Evolutionary conservation across 2,329 filamentous ascomycete genomes (phyloP), one percentile per base, ranked within the genome.

Genomic region (Colletotrichum orchidophilum): DNA sequence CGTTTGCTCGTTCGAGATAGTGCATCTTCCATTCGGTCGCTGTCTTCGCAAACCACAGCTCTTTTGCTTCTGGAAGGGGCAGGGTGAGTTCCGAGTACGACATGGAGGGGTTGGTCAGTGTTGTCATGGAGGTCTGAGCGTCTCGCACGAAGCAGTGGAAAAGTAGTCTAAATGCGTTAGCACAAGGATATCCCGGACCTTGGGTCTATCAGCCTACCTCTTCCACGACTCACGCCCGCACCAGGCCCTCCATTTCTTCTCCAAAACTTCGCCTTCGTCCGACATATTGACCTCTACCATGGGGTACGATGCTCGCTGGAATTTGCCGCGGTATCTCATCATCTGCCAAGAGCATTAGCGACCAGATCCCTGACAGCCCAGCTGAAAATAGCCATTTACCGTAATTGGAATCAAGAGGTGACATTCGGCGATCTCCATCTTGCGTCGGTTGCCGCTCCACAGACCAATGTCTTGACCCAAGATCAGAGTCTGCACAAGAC

Each of bases 31-130:
- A 94, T 71, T 90, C 87, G 21, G 82, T 76, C 2, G 92, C 90
- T 0, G 86, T 87, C 33, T 86, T 85, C 1, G 92, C 92, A 58
- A 88, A 85, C 92, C 92, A 95, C 2, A 94, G 78, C 13, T 87
- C 84, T 64, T 87, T 85, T 0, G 88, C 83, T 71, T 87, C 88
- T 0, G 92, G 92, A 0, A 94, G 79, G 1, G 91, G 91, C 3
- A 94, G 81, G 4, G 88, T 88, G 59, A 94, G 81, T 75, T 94
- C 92, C 0, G 90, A 86, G 75, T 93, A 94, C 0, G 91, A 92
- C 73, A 94, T 88, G 24, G 90, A 82, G 0, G 91, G 90, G 70
- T 88, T 91, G 26, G 87, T 89, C 64, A 92, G 83, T 4, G 92
- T 84, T 1, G 90, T 88, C 82, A 94, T 91, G 2, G 92, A 93